These are phyloP conservation scores for Lumnitzera racemosa DNA, from an alignment of 345 rosid genomes.

Conservation along the genomic window DNA sequence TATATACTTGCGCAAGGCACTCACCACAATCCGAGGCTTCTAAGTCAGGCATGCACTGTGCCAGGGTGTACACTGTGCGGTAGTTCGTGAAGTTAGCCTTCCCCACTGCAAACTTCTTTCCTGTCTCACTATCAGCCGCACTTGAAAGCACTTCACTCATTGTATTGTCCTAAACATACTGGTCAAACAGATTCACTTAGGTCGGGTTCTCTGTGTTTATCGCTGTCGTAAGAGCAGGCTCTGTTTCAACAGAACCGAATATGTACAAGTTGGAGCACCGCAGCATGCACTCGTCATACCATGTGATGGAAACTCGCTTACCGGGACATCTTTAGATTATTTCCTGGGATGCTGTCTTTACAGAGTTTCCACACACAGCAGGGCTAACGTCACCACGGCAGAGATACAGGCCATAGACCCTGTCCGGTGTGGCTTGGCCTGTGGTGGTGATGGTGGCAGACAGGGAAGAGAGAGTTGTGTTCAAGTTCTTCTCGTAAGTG, in stretches of 20 bases:
- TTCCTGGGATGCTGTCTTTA: slow-evolving; percentile 7
- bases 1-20: slow-evolving; percentile 25
- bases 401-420: slow-evolving; percentile 23
- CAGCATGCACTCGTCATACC: slow-evolving; percentile 27
- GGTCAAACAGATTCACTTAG: slow-evolving; percentile 7
- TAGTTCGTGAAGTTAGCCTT: slow-evolving; percentile 10
- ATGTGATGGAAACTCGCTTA: slow-evolving; percentile 11
- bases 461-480: slow-evolving; percentile 16
- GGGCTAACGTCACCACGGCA: slow-evolving; percentile 25
- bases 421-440: slow-evolving; percentile 6
- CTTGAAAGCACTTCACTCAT: slow-evolving; percentile 2
- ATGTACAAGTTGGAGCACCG: slow-evolving; percentile 15
- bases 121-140: slow-evolving; percentile 14
- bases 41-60: slow-evolving; percentile 50
- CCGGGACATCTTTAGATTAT: slow-evolving; percentile 14
- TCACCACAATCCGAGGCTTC: slow-evolving; percentile 14
- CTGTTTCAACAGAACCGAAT: not conserved
- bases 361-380: slow-evolving; percentile 13
- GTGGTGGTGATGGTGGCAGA: slow-evolving; percentile 15
- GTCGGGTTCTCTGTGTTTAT: slow-evolving; percentile 1
- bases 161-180: not conserved
- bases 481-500: slow-evolving; percentile 14
- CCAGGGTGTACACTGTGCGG: slow-evolving; percentile 26
- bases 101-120: slow-evolving; percentile 26
- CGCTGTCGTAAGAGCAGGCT: accelerated